A percentile compares a stretch with the other conserved stretches of the same genome.
Evolutionary conservation across 2,329 filamentous ascomycete genomes (phyloP).

Genomic region (Sphaerulina populicola): DNA sequence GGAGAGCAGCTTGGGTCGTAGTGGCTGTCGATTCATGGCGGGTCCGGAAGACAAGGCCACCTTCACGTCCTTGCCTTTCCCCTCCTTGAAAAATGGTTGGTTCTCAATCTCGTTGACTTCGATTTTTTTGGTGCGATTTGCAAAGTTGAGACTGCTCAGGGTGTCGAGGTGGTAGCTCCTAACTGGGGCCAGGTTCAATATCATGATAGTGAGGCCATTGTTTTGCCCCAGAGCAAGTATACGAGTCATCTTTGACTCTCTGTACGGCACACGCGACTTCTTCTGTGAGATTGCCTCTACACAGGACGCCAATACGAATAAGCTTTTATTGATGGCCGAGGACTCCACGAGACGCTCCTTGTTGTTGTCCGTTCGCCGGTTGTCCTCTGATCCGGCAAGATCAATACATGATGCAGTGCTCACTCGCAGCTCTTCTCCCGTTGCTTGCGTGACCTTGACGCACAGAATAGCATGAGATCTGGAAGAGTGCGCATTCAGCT

Average conservation of each 20-base stretch:
- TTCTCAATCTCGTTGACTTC: slow-evolving; percentile 94
- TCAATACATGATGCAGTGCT: slow-evolving; percentile 92
- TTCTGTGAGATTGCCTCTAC: slow-evolving; percentile 85
- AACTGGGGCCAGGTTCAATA: slow-evolving; percentile 85
- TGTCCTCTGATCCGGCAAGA: slow-evolving; percentile 90
- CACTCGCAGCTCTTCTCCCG: slow-evolving; percentile 57
- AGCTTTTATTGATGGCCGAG: slow-evolving; percentile 92
- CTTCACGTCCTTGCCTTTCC: slow-evolving; percentile 30
- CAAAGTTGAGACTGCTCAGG: slow-evolving; percentile 86
- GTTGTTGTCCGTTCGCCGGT: slow-evolving; percentile 84
- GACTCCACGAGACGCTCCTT: slow-evolving; percentile 91
- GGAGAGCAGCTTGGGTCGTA: slow-evolving; percentile 66
- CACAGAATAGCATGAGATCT: slow-evolving; percentile 91
- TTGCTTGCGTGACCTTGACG: slow-evolving; percentile 75
- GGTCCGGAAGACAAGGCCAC: slow-evolving; percentile 30
- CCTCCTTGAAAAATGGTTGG: slow-evolving; percentile 64
- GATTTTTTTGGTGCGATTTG: slow-evolving; percentile 90
- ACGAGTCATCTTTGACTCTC: slow-evolving; percentile 94
- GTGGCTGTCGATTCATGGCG: slow-evolving; percentile 57
- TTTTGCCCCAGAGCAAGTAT: slow-evolving; percentile 90
- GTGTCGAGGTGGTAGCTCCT: slow-evolving; percentile 90
- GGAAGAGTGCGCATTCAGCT: slow-evolving; percentile 94
- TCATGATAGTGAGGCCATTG: slow-evolving; percentile 92
- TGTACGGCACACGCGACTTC: slow-evolving; percentile 71
- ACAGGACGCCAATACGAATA: slow-evolving; percentile 90